A percentile compares a stretch with the other conserved stretches of the same genome.
Conservation (phyloP, 345 rosid species). For the Populus euphratica region DNA sequence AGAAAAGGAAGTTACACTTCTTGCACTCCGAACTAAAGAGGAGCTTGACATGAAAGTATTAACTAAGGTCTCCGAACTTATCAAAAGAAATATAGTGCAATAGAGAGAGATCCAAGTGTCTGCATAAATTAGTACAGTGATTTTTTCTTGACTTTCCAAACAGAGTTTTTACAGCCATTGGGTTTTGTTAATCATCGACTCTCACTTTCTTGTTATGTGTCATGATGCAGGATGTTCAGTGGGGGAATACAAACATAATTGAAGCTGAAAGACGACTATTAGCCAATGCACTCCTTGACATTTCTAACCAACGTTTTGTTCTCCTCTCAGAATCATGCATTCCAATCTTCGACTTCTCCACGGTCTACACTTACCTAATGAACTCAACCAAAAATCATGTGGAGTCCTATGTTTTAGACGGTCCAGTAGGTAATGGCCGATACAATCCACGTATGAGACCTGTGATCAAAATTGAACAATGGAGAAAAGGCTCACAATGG, state of each 20-base stretch:
- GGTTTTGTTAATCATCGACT: background rate
- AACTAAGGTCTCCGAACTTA: background rate
- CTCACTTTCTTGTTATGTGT: background rate
- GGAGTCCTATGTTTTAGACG: conserved; percentile 48
- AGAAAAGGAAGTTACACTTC: no score
- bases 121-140: background rate
- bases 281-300: conserved; percentile 73
- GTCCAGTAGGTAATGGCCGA: conserved; percentile 66
- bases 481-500: conserved; percentile 96
- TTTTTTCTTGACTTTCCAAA: background rate
- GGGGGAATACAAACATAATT: conserved; percentile 77
- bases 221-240: conserved; percentile 54
- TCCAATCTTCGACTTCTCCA: conserved; percentile 75
- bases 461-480: conserved; percentile 37
- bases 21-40: no score
- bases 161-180: background rate
- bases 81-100: background rate
- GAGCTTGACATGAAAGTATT: background rate
- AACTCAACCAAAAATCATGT: conserved; percentile 49
- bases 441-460: conserved; percentile 59
- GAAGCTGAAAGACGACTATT: conserved; percentile 83
- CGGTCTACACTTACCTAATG: conserved; percentile 52
- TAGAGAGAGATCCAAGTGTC: background rate
- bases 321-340: conserved; percentile 83
- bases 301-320: conserved; percentile 64